phyloP scores from a whole-genome alignment of 495 filamentous ascomycete species.

The Neurospora tetraspora region DNA sequence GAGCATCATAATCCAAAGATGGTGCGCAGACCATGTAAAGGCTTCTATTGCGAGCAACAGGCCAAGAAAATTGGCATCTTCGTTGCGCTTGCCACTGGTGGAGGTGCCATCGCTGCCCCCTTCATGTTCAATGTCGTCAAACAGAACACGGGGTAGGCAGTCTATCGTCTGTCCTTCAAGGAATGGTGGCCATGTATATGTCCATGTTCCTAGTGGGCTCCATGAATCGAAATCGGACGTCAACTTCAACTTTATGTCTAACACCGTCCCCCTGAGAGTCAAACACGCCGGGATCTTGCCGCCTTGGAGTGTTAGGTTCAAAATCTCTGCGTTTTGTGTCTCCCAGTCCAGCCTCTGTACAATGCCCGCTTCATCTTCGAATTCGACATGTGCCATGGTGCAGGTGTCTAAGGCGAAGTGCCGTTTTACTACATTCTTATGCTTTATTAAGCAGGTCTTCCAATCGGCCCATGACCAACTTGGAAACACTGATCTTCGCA shows the following conservation, averaged over 20 bases:
- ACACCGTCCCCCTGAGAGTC: too few relatives aligned
- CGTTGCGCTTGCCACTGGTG: neutral
- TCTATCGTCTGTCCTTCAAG: neutral
- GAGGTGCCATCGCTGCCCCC: neutral
- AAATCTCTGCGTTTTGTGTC: neutral
- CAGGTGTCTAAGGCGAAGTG: neutral
- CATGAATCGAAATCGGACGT: too few relatives aligned
- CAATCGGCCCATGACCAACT: slow-evolving; percentile 4
- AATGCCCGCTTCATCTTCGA: neutral
- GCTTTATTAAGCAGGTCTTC: neutral
- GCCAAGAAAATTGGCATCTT: neutral
- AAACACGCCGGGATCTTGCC: neutral
- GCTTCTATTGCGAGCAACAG: neutral
- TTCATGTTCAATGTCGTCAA: neutral
- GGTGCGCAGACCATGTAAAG: too few relatives aligned
- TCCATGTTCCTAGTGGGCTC: neutral
- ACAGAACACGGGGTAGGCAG: neutral
- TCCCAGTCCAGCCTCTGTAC: neutral
- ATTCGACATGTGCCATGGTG: neutral
- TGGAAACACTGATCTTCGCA: neutral
- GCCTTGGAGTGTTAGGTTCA: neutral
- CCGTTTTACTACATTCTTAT: neutral
- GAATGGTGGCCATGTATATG: neutral
- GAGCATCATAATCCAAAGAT: neutral
- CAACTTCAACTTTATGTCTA: too few relatives aligned